phyloP scores from a whole-genome alignment of 805 yeast species.

The Starmera caribaea region DNA sequence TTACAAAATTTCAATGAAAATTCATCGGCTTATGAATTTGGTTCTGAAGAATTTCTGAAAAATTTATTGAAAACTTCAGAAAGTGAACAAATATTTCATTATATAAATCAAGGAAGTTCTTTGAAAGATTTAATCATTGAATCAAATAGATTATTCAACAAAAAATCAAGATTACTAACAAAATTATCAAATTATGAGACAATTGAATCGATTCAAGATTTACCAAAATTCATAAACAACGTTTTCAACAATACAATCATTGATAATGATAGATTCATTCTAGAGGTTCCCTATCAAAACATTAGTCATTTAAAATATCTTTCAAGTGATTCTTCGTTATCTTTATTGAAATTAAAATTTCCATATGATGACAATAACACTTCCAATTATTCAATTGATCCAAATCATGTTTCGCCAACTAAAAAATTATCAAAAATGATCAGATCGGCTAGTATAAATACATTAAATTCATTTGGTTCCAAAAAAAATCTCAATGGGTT shows the following conservation, averaged over 20 bases:
- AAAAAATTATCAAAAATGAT: slow-evolving; percentile 15
- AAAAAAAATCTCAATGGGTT: background rate
- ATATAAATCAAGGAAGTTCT: slow-evolving; percentile 13
- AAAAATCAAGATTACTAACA: slow-evolving; percentile 13
- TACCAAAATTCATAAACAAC: slow-evolving; percentile 1
- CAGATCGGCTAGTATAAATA: slow-evolving; percentile 19
- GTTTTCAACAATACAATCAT: slow-evolving; percentile 7
- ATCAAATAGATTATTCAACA: slow-evolving; percentile 11
- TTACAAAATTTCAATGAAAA: slow-evolving; percentile 6
- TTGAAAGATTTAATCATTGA: slow-evolving; percentile 15
- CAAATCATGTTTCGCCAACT: slow-evolving; percentile 7
- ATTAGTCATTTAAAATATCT: slow-evolving; percentile 7
- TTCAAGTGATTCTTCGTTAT: slow-evolving; percentile 6
- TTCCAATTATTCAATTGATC: background rate
- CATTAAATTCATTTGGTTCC: slow-evolving; percentile 8
- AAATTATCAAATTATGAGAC: slow-evolving; percentile 15
- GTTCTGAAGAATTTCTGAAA: slow-evolving; percentile 50
- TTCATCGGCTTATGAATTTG: slow-evolving; percentile 37
- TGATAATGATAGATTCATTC: slow-evolving; percentile 7
- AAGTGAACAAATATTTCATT: slow-evolving; percentile 13
- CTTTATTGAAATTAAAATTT: slow-evolving; percentile 6
- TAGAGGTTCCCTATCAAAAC: slow-evolving; percentile 2
- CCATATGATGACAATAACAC: background rate
- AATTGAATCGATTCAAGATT: slow-evolving; percentile 6
- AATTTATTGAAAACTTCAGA: slow-evolving; percentile 23